Base-by-base conservation (phyloP, 345 rosid genomes). In the Rhodomyrtus tomentosa region DNA sequence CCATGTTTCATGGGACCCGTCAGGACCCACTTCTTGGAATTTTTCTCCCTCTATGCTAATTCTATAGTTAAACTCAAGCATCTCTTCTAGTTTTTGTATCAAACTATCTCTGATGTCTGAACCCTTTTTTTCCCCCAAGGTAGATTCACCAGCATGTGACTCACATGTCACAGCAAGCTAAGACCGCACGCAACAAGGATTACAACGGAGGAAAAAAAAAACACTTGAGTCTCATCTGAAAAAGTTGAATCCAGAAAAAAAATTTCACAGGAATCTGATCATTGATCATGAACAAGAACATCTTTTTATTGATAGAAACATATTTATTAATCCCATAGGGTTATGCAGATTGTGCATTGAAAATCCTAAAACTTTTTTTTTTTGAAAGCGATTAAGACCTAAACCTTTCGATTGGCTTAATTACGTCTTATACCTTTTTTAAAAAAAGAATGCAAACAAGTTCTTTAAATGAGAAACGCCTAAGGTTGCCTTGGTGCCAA, bases 131-230 rank as follows among this genome's bases (percentile, higher is more conserved):
- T 1, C 1, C 45, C 3, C 1, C 45, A 68, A 68, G 13, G 45
- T 32, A 21, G 45, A 18, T 32, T n/a, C n/a, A n/a, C n/a, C 2
- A 36, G 18, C 45, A 32, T 18, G 40, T 36, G 76, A 68, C 45
- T 36, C 13, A 18, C 3, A 18, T 68, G 45, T 68, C 76, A 36
- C 76, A 32, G 18, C 24, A 32, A 32, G 45, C 45, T 36, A 38
- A 24, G 38, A n/a, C 18, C 4, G 18, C 11, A 36, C 24, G 45
- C 12, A 36, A 32, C 45, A 2, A 36, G 45, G 76, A 68, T 16
- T 32, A 0, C 24, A 2, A 38, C 40, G 5, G 5, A 3, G 5
- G 5, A 3, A 3, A 38, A 3, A 40, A 40, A 40, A 3, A 36
- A 36, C 45, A 68, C 76, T 18, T 36, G 45, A 68, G 24, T 68